These are phyloP conservation scores for Rhizophora mangle DNA, from an alignment of 345 rosid genomes.

Conservation along the genomic window DNA sequence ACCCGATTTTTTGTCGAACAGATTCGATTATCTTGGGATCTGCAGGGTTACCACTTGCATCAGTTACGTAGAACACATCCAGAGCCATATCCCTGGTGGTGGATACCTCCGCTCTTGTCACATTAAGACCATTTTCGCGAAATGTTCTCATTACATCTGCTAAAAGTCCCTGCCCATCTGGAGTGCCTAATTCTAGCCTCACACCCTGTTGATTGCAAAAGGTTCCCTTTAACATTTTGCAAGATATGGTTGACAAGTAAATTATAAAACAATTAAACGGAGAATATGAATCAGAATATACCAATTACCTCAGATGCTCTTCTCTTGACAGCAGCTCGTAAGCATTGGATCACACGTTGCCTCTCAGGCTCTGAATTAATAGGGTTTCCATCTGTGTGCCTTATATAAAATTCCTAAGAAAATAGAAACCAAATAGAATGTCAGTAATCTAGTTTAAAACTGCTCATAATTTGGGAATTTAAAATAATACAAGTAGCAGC, in stretches of 20 bases:
- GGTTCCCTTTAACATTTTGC: constrained; percentile 3
- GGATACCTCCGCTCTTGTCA: constrained; percentile 88
- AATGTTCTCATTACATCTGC: constrained; percentile 89
- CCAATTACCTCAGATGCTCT: constrained; percentile 68
- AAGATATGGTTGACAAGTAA: background rate
- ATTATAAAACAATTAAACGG: background rate
- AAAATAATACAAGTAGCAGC: background rate
- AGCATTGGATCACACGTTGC: constrained; percentile 82
- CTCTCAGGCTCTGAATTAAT: constrained; percentile 94
- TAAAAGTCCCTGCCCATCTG: constrained; percentile 66
- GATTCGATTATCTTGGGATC: constrained; percentile 67
- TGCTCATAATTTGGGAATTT: background rate
- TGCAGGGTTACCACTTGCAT: constrained; percentile 56
- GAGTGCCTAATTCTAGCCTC: constrained; percentile 64
- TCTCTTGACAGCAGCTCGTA: constrained; percentile 85
- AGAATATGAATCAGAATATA: background rate
- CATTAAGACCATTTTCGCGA: constrained; percentile 82
- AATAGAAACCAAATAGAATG: constrained; percentile 1
- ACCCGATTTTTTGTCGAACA: constrained; percentile 69
- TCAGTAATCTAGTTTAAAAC: background rate
- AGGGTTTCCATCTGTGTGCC: constrained; percentile 87
- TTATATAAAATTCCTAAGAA: constrained; percentile 75
- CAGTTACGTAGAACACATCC: constrained; percentile 77
- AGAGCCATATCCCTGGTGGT: constrained; percentile 50
- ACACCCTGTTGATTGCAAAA: constrained; percentile 52